Evolutionary conservation across 2,329 filamentous ascomycete genomes (phyloP).

Genomic region (Ophiostoma sp.): DNA sequence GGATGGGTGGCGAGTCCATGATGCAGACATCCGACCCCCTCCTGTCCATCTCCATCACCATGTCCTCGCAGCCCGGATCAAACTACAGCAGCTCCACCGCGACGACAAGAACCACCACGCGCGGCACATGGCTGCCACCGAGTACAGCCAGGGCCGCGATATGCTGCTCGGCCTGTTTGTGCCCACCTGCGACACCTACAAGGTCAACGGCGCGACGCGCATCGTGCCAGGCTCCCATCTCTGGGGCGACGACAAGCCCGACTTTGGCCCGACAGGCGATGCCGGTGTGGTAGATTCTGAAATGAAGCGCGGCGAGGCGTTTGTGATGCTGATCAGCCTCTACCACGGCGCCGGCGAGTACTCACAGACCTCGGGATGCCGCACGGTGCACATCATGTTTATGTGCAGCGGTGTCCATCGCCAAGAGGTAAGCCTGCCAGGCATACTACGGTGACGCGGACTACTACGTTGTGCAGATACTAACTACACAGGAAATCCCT

Average conservation of each 20-base stretch:
- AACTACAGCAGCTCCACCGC: conserved; percentile 3
- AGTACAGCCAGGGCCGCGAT: conserved; percentile 1
- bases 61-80: conserved; percentile 6
- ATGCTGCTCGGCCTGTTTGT: conserved; percentile 9
- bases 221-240: conserved; percentile 10
- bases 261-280: conserved; percentile 5
- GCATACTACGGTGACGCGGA: background rate
- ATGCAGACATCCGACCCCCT: conserved; percentile 7
- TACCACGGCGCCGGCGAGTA: conserved; percentile 11
- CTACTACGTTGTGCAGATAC: background rate
- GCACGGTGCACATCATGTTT: conserved; percentile 9
- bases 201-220: conserved; percentile 11
- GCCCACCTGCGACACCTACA: conserved; percentile 8
- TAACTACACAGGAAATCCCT: conserved; percentile 1
- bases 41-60: conserved; percentile 13
- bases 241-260: conserved; percentile 10
- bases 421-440: background rate
- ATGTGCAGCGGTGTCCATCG: conserved; percentile 11
- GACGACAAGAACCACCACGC: conserved; percentile 13
- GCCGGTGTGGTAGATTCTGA: conserved; percentile 2
- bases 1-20: conserved; percentile 10
- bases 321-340: conserved; percentile 1
- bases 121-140: background rate
- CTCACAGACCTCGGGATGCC: background rate
- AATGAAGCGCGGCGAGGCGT: conserved; percentile 5